A percentile compares a stretch with the other conserved stretches of the same genome.
Evolutionary conservation across 768 basidiomycete species (phyloP).

Genomic region (Suillus hirtellus): DNA sequence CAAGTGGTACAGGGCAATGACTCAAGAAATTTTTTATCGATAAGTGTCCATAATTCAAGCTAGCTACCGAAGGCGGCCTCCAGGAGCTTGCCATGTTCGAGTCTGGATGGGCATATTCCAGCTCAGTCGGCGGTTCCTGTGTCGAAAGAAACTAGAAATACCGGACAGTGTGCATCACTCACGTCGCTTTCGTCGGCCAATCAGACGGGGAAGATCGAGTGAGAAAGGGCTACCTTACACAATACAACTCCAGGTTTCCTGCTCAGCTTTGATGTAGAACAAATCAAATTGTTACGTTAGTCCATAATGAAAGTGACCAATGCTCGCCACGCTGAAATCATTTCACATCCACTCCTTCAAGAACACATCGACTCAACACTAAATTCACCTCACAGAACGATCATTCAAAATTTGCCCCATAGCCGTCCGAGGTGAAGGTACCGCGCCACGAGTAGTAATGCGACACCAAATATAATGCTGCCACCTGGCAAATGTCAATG

Average conservation of each 20-base stretch:
- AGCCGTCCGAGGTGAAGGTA: constrained; percentile 41
- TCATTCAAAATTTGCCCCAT: constrained; percentile 33
- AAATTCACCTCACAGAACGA: neutral
- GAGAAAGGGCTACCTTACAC: neutral
- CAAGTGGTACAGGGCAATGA: too few relatives aligned
- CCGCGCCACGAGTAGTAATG: constrained; percentile 41
- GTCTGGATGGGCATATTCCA: neutral
- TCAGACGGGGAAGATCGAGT: neutral
- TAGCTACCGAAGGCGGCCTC: neutral
- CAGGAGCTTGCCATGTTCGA: neutral
- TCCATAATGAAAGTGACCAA: neutral
- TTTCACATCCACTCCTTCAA: neutral
- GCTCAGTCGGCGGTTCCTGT: neutral
- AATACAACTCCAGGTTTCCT: neutral
- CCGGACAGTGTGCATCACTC: neutral
- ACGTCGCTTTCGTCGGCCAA: neutral
- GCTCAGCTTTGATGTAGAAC: neutral
- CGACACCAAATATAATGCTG: constrained; percentile 41
- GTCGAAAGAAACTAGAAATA: neutral
- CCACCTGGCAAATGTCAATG: constrained; percentile 29
- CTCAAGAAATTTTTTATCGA: too few relatives aligned
- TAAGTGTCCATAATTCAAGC: too few relatives aligned
- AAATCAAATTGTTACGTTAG: neutral
- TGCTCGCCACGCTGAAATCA: neutral
- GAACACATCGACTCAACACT: neutral